phyloP scores from a whole-genome alignment of 805 yeast species.

The Ogataea methanolica region DNA sequence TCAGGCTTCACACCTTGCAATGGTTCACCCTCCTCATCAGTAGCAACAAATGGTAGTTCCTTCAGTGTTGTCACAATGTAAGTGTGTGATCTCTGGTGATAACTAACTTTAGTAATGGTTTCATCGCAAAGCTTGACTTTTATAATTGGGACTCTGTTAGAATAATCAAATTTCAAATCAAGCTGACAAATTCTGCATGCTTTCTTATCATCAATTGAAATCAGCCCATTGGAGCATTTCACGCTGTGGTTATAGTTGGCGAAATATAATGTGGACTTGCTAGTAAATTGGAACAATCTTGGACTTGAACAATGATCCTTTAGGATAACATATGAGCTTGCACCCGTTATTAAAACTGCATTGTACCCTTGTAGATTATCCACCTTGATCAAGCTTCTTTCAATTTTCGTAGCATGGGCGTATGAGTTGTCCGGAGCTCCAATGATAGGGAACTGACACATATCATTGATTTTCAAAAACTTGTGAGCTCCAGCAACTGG shows the following conservation, averaged over 20 bases:
- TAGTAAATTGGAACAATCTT: constrained; percentile 61
- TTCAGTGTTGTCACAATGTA: constrained; percentile 57
- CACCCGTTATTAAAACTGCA: constrained; percentile 68
- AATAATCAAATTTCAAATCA: constrained; percentile 44
- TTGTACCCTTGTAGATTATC: constrained; percentile 54
- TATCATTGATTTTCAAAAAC: constrained; percentile 40
- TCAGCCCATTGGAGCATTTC: constrained; percentile 44
- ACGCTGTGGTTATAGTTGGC: constrained; percentile 43
- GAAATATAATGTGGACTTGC: constrained; percentile 61
- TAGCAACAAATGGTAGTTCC: constrained; percentile 55
- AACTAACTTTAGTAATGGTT: constrained; percentile 62
- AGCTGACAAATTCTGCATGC: constrained; percentile 60
- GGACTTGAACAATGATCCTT: constrained; percentile 63
- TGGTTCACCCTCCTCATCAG: constrained; percentile 69
- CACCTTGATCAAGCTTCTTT: constrained; percentile 60
- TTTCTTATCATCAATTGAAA: constrained; percentile 65
- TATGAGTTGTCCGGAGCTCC: constrained; percentile 83
- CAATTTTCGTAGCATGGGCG: constrained; percentile 62
- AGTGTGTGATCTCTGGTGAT: constrained; percentile 61
- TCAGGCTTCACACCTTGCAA: constrained; percentile 52
- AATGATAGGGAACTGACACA: constrained; percentile 43
- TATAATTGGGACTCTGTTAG: constrained; percentile 56
- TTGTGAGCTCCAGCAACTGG: constrained; percentile 32
- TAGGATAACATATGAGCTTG: constrained; percentile 62
- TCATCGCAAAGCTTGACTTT: constrained; percentile 45